Base-by-base conservation (phyloP, 2,329 filamentous ascomycete species). In the Leptosphaerulina australis region DNA sequence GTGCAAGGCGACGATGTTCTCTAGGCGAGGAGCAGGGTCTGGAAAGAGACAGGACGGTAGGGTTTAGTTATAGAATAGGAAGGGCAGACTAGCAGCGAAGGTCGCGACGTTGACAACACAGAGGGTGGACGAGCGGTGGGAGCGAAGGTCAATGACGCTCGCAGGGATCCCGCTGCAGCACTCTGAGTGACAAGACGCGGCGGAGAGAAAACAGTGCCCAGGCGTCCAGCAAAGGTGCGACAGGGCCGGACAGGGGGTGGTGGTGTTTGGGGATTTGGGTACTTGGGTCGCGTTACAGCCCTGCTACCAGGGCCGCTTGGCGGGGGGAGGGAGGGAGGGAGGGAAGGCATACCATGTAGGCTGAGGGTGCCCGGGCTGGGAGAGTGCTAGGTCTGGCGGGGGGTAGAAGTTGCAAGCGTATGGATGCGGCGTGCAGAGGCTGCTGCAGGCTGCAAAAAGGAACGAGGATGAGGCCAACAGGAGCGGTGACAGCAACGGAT, bases 281-380 rank as follows among this genome's bases (percentile, higher is more conserved):
- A 35, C 30, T 45, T 50, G 40, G 40, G 60, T 57, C 62, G 64
- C 60, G 60, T 57, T 62, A 63, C 60, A 67, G 66, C 41, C 41
- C 48, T 51, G 48, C 40, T 44, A 39, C 39, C 40, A 50, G 47
- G 65, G 66, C 66, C 56, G 64, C 66, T 71, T 71, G 70, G 68
- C 66, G 58, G 60, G 41, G 41, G 36, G 20, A 20, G 17, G 37
- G 28, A 15, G 28, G 28, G 28, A 14, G 20, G 30, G 30, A 21
- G 20, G 53, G 66, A 63, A 66, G 69, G 69, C 72, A 70, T 74
- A 75, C 72, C 72, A 75, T 75, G 72, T 74, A 69, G 69, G 61
- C 64, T 62, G 56, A 56, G 55, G 60, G 67, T 66, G 69, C 63
- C 39, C 55, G 57, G 58, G 67, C 68, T 69, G 69, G 71, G n/a